Evolutionary conservation across 1,284 basidiomycete species (phyloP).

Genomic region (Tilletia caries): DNA sequence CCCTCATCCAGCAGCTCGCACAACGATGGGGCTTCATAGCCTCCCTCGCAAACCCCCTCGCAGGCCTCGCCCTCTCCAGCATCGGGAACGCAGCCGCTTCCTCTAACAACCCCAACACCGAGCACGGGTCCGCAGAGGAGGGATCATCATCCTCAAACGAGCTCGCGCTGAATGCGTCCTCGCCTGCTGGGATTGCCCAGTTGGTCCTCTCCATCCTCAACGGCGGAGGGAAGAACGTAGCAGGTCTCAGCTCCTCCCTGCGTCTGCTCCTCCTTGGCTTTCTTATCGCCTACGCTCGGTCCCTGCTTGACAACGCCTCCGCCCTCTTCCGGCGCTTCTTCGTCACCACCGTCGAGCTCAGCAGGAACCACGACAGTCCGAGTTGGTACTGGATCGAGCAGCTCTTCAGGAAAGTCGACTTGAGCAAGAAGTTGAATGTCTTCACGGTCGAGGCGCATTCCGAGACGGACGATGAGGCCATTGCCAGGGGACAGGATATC

Average conservation of each 20-base stretch:
- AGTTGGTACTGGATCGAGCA: constrained; percentile 7
- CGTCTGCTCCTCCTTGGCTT: constrained; percentile 10
- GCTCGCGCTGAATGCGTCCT: too few species aligned
- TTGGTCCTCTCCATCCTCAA: not conserved
- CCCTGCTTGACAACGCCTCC: not conserved
- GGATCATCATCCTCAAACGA: not conserved
- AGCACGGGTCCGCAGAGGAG: not conserved
- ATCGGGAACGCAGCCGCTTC: not conserved
- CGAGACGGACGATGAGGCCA: not conserved
- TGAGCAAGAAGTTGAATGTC: not conserved
- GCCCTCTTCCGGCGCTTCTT: constrained; percentile 4
- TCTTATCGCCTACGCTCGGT: constrained; percentile 6
- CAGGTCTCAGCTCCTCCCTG: not conserved
- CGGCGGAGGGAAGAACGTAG: not conserved
- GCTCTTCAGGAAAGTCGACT: not conserved
- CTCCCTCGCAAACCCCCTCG: constrained; percentile 5
- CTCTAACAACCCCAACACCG: too few species aligned
- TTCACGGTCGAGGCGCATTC: constrained; percentile 1
- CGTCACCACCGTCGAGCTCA: constrained; percentile 13
- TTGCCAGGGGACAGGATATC: not conserved
- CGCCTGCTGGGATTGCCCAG: not conserved
- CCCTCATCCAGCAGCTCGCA: not conserved
- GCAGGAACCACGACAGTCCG: not conserved
- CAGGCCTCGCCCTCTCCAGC: constrained; percentile 1
- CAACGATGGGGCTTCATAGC: constrained; percentile 9